These are phyloP conservation scores for Lanmaoa pseudosensibilis DNA, from an alignment of 768 basidiomycete species.

Conservation along the genomic window DNA sequence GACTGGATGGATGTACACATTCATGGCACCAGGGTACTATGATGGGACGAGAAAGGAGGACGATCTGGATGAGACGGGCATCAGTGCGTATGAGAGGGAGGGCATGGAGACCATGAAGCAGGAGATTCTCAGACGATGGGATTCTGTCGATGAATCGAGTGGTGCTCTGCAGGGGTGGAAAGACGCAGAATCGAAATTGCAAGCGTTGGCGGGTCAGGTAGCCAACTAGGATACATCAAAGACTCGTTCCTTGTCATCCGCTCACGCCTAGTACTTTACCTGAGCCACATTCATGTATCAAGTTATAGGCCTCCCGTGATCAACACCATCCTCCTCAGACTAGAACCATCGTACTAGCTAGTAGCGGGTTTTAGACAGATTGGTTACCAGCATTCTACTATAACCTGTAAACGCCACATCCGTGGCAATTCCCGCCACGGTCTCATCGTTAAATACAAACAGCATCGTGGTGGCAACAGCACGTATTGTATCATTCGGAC, in stretches of 20 bases:
- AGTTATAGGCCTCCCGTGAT: no score
- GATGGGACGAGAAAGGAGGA: slow-evolving; percentile 19
- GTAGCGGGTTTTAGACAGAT: no score
- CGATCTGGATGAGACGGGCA: slow-evolving; percentile 7
- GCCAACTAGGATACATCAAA: not conserved
- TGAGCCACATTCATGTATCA: no score
- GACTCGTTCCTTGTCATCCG: not conserved
- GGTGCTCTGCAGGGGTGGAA: slow-evolving; percentile 16
- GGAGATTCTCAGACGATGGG: slow-evolving; percentile 16
- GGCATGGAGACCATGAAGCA: slow-evolving; percentile 16
- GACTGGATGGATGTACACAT: slow-evolving; percentile 19
- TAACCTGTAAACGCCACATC: no score
- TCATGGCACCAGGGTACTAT: slow-evolving; percentile 21
- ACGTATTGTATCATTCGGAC: no score
- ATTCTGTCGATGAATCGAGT: slow-evolving; percentile 6
- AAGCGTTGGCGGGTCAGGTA: not conserved
- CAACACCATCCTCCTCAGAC: no score
- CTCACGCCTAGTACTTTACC: no score
- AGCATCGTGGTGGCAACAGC: no score
- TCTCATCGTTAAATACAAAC: no score
- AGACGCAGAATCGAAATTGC: slow-evolving; percentile 16
- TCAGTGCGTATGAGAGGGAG: slow-evolving; percentile 14
- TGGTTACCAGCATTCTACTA: no score
- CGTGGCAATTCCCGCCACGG: no score
- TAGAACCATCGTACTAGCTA: no score